Base-by-base conservation (phyloP, 768 basidiomycete genomes). In the Mrakia gelida region DNA sequence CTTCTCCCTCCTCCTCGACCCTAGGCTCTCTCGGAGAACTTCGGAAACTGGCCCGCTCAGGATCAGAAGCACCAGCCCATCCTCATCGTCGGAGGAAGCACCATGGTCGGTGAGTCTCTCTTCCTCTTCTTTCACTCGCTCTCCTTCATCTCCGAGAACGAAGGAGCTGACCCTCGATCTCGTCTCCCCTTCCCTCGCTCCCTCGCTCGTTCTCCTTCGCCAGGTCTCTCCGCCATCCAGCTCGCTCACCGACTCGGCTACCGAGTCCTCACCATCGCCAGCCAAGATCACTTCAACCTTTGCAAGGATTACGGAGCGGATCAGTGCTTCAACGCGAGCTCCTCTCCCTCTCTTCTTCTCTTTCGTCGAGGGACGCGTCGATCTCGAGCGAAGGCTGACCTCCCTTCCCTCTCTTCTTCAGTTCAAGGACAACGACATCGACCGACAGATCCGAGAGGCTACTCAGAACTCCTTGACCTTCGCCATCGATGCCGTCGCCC, bases 51-150 rank as follows among this genome's bases (percentile, higher is more conserved):
- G 67, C 67, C 67, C 18, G 41, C 67, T 7, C 34, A 38, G 49
- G 52, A n/a, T 30, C 45, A 72, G 11, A 30, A 56, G 28, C 52
- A 72, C 52, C 38, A 54, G 16, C n/a, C 49, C 43, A 52, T 72
- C 71, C 52, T 72, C 18, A 54, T 49, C 49, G 23, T 28, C 52
- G 71, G 71, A 30, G 71, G 71, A 18, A 52, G 45, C n/a, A 30
- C 71, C 4, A 54, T 72, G 49, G 45, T 72, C n/a, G 30, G 30
- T 67, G 30, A 30, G 38, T 34, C 8, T 13, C 34, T 16, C 49
- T 16, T 67, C 26, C 3, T 23, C 23, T 38, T 30, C 16, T 18
- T 67, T 38, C 52, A 4, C 52, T n/a, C 28, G n/a, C n/a, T 28
- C 59, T 15, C 7, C 59, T 26, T 45, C 45, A 38, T n/a, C 5